A percentile compares a stretch with the other conserved stretches of the same genome.
Evolutionary conservation across 2,329 filamentous ascomycete genomes (phyloP).

Genomic region (Sporothrix luriei): DNA sequence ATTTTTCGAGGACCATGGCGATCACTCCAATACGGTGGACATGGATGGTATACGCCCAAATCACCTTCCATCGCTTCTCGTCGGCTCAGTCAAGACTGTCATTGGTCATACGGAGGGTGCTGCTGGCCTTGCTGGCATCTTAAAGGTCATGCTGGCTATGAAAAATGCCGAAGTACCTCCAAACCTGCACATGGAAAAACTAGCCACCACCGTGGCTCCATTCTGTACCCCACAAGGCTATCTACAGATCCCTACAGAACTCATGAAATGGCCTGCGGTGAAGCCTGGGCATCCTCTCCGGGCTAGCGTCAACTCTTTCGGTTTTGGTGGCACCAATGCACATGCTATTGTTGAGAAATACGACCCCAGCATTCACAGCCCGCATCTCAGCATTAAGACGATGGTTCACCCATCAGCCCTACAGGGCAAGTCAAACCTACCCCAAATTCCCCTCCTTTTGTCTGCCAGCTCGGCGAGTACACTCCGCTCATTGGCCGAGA

Average conservation of each 20-base stretch:
- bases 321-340: conserved; percentile 60
- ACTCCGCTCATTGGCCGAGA: conserved; percentile 2
- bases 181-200: conserved; percentile 42
- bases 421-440: not conserved
- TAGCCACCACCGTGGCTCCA: conserved; percentile 47
- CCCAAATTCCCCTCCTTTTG: conserved; percentile 6
- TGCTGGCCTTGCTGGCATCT: conserved; percentile 39
- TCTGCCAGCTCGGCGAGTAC: conserved; percentile 28
- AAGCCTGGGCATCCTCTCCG: conserved; percentile 49
- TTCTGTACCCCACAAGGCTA: conserved; percentile 39
- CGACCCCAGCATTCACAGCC: conserved; percentile 43
- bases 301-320: conserved; percentile 59
- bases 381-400: conserved; percentile 32
- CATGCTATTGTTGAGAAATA: conserved; percentile 56
- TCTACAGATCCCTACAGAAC: conserved; percentile 36
- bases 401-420: not conserved
- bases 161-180: conserved; percentile 42
- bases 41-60: not conserved
- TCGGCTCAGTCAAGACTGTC: conserved; percentile 33
- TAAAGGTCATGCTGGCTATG: conserved; percentile 42
- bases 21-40: not conserved
- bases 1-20: conserved; percentile 42
- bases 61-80: not conserved
- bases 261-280: conserved; percentile 35
- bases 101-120: conserved; percentile 39